Evolutionary conservation across 2,329 filamentous ascomycete species (phyloP).

Genomic region (Blastomyces emzantsi): DNA sequence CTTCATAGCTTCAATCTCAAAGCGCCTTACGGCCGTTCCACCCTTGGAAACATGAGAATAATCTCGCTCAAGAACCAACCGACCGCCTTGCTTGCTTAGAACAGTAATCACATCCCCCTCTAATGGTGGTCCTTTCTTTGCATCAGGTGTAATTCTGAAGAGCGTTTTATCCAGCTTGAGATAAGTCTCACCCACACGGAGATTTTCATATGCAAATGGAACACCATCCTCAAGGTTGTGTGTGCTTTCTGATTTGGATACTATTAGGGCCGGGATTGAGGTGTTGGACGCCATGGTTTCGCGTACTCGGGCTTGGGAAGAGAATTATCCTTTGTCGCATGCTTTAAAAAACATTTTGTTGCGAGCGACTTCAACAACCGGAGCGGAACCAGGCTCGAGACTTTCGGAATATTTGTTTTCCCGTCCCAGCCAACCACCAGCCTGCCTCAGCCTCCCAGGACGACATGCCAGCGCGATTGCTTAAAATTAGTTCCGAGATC

Average conservation of each 20-base stretch:
- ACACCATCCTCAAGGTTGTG: constrained; percentile 8
- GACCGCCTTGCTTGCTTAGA: constrained; percentile 11
- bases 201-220: constrained; percentile 9
- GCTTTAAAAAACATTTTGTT: constrained; percentile 9
- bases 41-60: constrained; percentile 10
- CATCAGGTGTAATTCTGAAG: constrained; percentile 2
- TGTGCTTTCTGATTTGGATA: constrained; percentile 7
- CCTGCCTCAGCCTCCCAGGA: background rate
- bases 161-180: constrained; percentile 6
- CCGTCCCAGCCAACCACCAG: background rate
- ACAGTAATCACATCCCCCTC: constrained; percentile 12
- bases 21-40: constrained; percentile 5
- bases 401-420: background rate
- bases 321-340: constrained; percentile 11
- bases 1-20: constrained; percentile 12
- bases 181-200: constrained; percentile 12
- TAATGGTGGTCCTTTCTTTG: constrained; percentile 3
- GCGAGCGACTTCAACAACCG: background rate
- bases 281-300: constrained; percentile 11
- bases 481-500: too few relatives aligned
- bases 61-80: constrained; percentile 11
- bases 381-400: background rate
- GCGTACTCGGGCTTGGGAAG: constrained; percentile 9
- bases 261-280: constrained; percentile 8
- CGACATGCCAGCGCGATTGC: too few relatives aligned